phyloP scores from a whole-genome alignment of 352 stramenopile species.

The Pythium apleroticum region DNA sequence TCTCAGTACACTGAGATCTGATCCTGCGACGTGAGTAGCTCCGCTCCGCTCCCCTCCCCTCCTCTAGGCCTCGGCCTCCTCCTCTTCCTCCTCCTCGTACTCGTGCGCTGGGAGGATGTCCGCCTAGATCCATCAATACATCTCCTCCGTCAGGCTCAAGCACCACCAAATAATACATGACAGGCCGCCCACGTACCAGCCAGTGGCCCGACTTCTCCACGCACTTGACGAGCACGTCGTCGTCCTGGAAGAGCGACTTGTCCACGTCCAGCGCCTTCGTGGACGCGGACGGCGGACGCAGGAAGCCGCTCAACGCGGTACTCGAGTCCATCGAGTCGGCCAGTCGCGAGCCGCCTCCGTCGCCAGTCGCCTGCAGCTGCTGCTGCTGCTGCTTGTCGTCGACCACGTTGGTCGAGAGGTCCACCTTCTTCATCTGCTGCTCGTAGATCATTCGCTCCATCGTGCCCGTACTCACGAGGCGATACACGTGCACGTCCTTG shows the following conservation, averaged over 20 bases:
- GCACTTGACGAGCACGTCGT: conserved; percentile 62
- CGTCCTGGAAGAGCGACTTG: conserved; percentile 36
- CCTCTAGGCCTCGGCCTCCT: conserved; percentile 8
- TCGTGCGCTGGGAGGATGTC: conserved; percentile 47
- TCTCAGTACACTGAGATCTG: conserved; percentile 6
- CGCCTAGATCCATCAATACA: conserved; percentile 25
- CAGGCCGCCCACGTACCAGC: conserved; percentile 49
- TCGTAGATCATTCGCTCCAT: conserved; percentile 93
- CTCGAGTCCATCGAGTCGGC: conserved; percentile 10
- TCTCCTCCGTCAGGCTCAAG: neutral
- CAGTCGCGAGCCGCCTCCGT: too few species aligned
- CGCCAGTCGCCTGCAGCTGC: neutral
- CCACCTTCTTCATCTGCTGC: conserved; percentile 88
- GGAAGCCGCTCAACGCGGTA: conserved; percentile 54
- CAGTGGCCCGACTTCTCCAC: conserved; percentile 53
- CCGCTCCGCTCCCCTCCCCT: neutral
- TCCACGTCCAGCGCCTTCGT: conserved; percentile 42
- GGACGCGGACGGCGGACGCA: conserved; percentile 41
- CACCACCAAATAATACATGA: too few species aligned
- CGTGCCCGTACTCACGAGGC: conserved; percentile 90
- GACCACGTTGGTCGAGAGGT: conserved; percentile 74
- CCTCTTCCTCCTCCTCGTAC: conserved; percentile 21
- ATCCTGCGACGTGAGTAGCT: neutral
- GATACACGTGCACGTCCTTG: conserved; percentile 91
- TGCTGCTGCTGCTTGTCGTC: conserved; percentile 40